phyloP scores from a whole-genome alignment of 2,329 filamentous ascomycete genomes.

The Dryadomyces sulphureus region DNA sequence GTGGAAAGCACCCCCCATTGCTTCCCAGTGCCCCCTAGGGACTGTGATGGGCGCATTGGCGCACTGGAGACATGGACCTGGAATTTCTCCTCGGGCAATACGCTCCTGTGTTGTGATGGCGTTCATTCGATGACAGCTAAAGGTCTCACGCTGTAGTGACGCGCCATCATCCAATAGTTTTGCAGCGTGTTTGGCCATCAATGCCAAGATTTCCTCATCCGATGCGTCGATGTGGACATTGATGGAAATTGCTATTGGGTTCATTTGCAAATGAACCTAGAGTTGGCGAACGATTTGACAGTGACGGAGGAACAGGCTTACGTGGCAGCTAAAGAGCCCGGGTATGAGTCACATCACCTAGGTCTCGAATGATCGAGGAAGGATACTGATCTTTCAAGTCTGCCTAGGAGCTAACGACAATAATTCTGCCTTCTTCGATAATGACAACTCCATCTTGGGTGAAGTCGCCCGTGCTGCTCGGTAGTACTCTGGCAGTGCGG shows the following conservation, averaged over 20 bases:
- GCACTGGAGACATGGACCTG: conserved; percentile 7
- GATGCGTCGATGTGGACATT: not conserved
- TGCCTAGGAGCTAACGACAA: conserved; percentile 3
- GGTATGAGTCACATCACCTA: conserved; percentile 10
- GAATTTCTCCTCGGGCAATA: conserved; percentile 5
- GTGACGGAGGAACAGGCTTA: not conserved
- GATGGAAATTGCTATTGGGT: conserved; percentile 2
- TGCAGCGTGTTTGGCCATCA: conserved; percentile 8
- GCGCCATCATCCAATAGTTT: conserved; percentile 7
- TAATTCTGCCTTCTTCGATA: conserved; percentile 4
- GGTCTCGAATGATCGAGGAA: not conserved
- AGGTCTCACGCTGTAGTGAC: conserved; percentile 10
- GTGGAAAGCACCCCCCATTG: conserved; percentile 7
- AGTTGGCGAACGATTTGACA: not conserved
- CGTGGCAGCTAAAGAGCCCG: conserved; percentile 10
- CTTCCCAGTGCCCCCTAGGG: conserved; percentile 6
- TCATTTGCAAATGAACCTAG: conserved; percentile 5
- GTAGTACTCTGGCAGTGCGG: conserved; percentile 6
- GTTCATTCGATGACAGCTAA: conserved; percentile 2
- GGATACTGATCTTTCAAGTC: not conserved
- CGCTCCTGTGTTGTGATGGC: conserved; percentile 3
- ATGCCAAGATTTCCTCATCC: conserved; percentile 6
- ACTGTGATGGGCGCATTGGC: conserved; percentile 10
- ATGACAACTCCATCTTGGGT: conserved; percentile 7
- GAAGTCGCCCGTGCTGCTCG: conserved; percentile 3